Evolutionary conservation across 106 monocot genomes (phyloP).

Genomic region (Alisma plantagoaquatica): DNA sequence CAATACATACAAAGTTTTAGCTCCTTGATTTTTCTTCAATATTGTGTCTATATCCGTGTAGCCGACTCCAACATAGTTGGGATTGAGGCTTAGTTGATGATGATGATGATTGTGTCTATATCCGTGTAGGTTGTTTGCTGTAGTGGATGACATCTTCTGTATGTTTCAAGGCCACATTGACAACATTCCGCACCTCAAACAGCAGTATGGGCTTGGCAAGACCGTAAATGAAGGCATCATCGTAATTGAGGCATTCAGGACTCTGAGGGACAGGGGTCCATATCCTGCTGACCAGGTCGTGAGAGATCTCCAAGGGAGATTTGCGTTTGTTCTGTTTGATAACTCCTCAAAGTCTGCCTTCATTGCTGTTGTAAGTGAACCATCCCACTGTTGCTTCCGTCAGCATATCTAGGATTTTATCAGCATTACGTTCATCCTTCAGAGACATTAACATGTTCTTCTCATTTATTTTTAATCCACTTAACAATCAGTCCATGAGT

Average conservation of each 20-base stretch:
- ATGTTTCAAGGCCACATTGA: slow-evolving; percentile 38
- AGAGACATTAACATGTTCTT: no score
- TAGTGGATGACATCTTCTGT: slow-evolving; percentile 37
- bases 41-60: no score
- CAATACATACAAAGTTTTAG: no score
- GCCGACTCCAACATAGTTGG: no score
- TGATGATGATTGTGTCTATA: no score
- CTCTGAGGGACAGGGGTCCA: slow-evolving; percentile 37
- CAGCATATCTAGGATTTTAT: slow-evolving; percentile 22
- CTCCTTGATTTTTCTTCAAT: no score
- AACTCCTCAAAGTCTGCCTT: slow-evolving; percentile 19
- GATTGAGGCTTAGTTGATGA: no score
- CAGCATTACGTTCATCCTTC: slow-evolving; percentile 29
- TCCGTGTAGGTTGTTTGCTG: slow-evolving; percentile 36
- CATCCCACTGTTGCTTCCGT: background rate
- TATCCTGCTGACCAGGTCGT: no score
- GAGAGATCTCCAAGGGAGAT: slow-evolving; percentile 39
- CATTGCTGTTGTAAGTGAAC: slow-evolving; percentile 28
- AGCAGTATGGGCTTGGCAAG: slow-evolving; percentile 33
- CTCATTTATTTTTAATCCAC: no score
- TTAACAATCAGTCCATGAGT: no score
- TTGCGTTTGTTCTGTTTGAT: slow-evolving; percentile 38
- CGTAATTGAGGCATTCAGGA: slow-evolving; percentile 39
- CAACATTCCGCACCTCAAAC: slow-evolving; percentile 34
- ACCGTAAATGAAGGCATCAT: slow-evolving; percentile 34